Conservation (phyloP, 257 asterid species). For the Solanum etuberosum region DNA sequence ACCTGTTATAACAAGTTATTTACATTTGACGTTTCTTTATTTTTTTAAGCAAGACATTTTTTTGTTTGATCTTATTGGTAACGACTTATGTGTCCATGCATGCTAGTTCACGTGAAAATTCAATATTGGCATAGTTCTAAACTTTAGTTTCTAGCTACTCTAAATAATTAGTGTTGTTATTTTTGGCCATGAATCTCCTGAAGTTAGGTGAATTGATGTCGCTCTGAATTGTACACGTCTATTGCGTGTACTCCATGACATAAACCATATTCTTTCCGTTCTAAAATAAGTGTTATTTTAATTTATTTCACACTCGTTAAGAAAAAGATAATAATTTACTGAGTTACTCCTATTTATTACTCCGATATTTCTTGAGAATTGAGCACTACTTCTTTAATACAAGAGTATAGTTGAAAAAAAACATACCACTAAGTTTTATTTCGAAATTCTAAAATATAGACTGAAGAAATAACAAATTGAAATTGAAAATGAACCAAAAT, state of each 20-base stretch:
- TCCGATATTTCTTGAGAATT: not conserved
- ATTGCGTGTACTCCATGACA: not conserved
- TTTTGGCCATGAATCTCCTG: slow-evolving; percentile 9
- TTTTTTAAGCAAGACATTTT: not conserved
- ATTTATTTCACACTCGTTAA: not conserved
- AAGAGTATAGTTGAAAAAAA: not conserved
- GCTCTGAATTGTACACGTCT: not conserved
- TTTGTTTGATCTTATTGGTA: not conserved
- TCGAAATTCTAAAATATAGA: not conserved
- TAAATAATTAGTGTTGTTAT: not conserved
- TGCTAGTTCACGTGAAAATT: not conserved
- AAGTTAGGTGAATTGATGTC: not conserved
- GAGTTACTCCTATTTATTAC: not conserved
- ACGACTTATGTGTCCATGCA: not conserved
- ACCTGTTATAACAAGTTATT: not conserved
- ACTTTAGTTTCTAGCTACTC: not conserved
- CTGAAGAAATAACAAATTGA: not conserved
- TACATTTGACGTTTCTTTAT: not conserved
- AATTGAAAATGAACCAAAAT: not conserved
- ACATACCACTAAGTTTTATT: accelerated
- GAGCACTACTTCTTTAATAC: accelerated
- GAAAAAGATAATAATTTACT: not conserved
- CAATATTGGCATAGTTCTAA: not conserved
- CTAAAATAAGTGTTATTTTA: not conserved
- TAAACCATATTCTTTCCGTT: accelerated